These are phyloP conservation scores for Saccharomycopsis hybrid DNA, from an alignment of 1,139 yeast genomes.

Conservation along the genomic window DNA sequence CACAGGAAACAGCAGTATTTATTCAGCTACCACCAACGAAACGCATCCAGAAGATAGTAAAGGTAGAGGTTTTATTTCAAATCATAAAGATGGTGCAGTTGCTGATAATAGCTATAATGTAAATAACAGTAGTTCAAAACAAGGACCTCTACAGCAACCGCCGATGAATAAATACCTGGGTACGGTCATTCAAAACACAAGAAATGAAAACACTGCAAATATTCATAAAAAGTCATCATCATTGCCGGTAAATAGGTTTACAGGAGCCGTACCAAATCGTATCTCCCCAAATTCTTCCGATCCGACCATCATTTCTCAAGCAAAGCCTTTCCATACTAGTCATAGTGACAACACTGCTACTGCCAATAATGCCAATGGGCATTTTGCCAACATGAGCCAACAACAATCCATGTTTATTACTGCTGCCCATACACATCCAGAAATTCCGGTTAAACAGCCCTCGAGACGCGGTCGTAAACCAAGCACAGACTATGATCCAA, in stretches of 20 bases:
- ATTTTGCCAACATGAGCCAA: too few relatives aligned
- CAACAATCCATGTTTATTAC: too few relatives aligned
- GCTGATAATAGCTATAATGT: too few relatives aligned
- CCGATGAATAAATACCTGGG: not conserved
- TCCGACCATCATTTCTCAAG: too few relatives aligned
- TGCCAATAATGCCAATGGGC: too few relatives aligned
- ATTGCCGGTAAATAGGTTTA: slow-evolving; percentile 10
- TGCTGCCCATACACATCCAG: too few relatives aligned
- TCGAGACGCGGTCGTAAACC: slow-evolving; percentile 34
- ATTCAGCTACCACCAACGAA: slow-evolving; percentile 9
- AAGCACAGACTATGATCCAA: slow-evolving; percentile 27
- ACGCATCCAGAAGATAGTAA: not conserved
- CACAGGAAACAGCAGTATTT: slow-evolving; percentile 8
- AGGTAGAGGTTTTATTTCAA: too few relatives aligned
- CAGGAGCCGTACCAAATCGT: not conserved
- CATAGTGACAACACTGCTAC: too few relatives aligned
- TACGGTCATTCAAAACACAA: not conserved
- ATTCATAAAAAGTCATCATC: slow-evolving; percentile 7
- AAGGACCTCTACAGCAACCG: too few relatives aligned
- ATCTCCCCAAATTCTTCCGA: not conserved
- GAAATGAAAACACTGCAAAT: not conserved
- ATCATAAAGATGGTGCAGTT: too few relatives aligned
- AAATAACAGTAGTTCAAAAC: too few relatives aligned
- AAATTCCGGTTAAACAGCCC: slow-evolving; percentile 21
- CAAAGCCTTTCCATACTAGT: too few relatives aligned